Evolutionary conservation across 768 basidiomycete genomes (phyloP), one percentile per base, ranked within the genome.

Genomic region (Mycena chlorophos): DNA sequence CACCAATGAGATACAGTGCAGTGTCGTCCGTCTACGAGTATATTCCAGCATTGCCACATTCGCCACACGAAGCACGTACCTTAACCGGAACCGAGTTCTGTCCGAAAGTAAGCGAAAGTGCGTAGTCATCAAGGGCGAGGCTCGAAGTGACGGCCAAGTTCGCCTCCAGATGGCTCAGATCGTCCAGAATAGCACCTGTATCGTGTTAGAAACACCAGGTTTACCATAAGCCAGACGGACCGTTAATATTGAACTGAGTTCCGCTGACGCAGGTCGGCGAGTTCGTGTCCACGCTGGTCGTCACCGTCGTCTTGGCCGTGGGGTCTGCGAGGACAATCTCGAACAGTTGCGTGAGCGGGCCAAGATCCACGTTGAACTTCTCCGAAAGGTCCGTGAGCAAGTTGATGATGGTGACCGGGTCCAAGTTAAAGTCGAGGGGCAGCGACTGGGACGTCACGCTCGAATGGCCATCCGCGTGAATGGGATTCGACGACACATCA

Each of bases 1-100:
- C 85, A n/a, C 86, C 85, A 37, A 89, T 84, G 48, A 89, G 75
- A 69, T 80, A 87, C 23, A 90, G 69, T 0, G 78, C 81, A 2
- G 83, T 83, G 57, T 76, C 63, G 66, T 89, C 88, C 2, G 83
- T 85, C 81, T 87, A 55, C 4, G 47, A 45, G 8, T 6, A 20
- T 6, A 5, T 52, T 55, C 53, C 58, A 29, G 28, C 13, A 25
- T 51, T 30, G 20, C 49, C 34, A 13, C 5, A 8, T 30, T 52
- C n/a, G 28, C 17, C 52, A 19, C 27, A 39, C 29, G 3, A 40
- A 2, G 17, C 23, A 58, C 81, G 64, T 60, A 86, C 85, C 28
- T 40, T 38, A 12, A 62, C 56, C 3, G 60, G 60, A 34, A 62
- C 45, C 22, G 50, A 45, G 19, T 50, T 51, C 37, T 62, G 60